Evolutionary conservation across 805 yeast genomes (phyloP), one percentile per base, ranked within the genome.

Genomic region (Candida michaelii): DNA sequence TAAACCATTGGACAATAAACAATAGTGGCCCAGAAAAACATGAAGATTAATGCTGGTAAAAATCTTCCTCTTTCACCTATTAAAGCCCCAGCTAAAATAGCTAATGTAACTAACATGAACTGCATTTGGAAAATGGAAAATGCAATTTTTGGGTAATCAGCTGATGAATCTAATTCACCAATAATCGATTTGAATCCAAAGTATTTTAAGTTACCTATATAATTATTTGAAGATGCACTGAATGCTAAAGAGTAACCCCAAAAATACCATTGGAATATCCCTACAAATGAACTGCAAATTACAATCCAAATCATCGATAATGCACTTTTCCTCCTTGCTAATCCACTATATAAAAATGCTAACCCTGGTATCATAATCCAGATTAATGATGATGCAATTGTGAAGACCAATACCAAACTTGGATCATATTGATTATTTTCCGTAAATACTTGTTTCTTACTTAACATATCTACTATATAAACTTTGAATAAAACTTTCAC

Each of bases 191-290:
- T 77, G 57, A 88, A 80, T 4, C 96, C 98, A 63, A 90, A 87
- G 35, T 82, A 75, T 53, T 82, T 82, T 53, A 91, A 65, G 61
- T 91, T 83, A 5, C 99, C 99, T 53, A 91, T 91, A 61, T 83
- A 93, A 33, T 83, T 80, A 63, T 90, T 89, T 25, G 83, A 69
- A 1, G 96, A 89, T n/a, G 74, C 54, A 0, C 91, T 80, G 56
- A 93, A 89, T 3, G 98, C 95, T 32, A 91, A 66, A 0, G 97
- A 88, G 60, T 88, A 90, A n/a, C 97, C 97, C 97, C 98, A 93
- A 60, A 91, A 89, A 63, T 89, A 91, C 98, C 98, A 91, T 60
- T 89, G 96, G 58, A 89, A 79, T 41, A 80, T 74, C 1, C 85
- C 89, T 6, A 89, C 80, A 49, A 84, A 74, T 5, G 86, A 80